Percentiles rank a stretch among this genome's conserved stretches.
These are phyloP conservation scores for Hordeum vulgare DNA, from an alignment of 176 grass and related monocot genomes.

Conservation along the genomic window DNA sequence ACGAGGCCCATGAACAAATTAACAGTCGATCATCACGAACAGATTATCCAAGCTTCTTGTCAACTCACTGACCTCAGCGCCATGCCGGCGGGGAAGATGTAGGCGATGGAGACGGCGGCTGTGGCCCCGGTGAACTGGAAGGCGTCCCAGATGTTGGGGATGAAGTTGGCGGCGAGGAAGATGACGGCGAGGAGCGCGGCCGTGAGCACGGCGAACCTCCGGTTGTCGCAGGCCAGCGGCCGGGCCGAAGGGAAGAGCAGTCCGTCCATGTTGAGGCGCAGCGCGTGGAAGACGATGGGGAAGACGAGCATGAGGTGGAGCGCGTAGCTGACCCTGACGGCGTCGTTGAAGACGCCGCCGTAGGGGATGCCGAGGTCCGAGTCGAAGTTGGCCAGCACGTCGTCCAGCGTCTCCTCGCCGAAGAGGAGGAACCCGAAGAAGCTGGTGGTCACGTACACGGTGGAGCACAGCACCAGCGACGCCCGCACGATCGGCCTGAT, in stretches of 20 bases:
- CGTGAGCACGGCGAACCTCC: slow-evolving; percentile 51
- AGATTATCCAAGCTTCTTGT: background rate
- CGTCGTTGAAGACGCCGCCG: slow-evolving; percentile 61
- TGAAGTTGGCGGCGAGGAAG: slow-evolving; percentile 78
- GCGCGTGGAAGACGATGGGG: slow-evolving; percentile 84
- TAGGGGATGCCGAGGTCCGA: slow-evolving; percentile 88
- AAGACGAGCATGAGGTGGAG: slow-evolving; percentile 96
- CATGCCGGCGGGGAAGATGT: slow-evolving; percentile 76
- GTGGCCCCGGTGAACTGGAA: slow-evolving; percentile 94
- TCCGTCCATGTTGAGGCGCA: slow-evolving; percentile 87
- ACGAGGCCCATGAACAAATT: background rate
- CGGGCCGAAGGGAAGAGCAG: slow-evolving; percentile 67
- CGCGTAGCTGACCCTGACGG: slow-evolving; percentile 85
- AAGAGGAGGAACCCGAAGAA: slow-evolving; percentile 94
- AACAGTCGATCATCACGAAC: background rate
- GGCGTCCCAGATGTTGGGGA: slow-evolving; percentile 91
- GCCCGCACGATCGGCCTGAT: slow-evolving; percentile 75
- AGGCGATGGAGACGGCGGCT: slow-evolving; percentile 76
- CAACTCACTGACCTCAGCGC: slow-evolving; percentile 46
- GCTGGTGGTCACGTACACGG: slow-evolving; percentile 71
- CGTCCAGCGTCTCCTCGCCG: slow-evolving; percentile 64
- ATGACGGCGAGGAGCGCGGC: slow-evolving; percentile 41
- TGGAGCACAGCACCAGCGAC: slow-evolving; percentile 55
- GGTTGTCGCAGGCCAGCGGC: slow-evolving; percentile 39
- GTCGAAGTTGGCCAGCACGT: slow-evolving; percentile 93